phyloP scores from a whole-genome alignment of 805 yeast species.

The Candida bentonensis region DNA sequence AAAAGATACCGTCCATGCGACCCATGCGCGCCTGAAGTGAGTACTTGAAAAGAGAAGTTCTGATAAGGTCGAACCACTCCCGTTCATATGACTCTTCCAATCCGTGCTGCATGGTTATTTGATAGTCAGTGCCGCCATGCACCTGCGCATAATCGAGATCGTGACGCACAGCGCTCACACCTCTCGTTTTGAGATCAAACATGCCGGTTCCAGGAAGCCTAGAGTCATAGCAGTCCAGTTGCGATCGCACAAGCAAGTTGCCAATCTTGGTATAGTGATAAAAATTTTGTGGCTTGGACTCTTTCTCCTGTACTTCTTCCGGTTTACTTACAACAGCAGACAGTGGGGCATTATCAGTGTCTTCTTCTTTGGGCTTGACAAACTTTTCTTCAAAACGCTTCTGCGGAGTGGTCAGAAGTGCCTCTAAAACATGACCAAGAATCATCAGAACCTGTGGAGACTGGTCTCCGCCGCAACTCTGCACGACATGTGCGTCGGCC shows the following conservation, averaged over 20 bases:
- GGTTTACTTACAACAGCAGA: background rate
- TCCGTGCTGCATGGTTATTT: constrained; percentile 49
- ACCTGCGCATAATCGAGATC: constrained; percentile 53
- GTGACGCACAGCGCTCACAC: constrained; percentile 72
- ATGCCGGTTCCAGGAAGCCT: constrained; percentile 81
- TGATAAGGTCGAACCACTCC: constrained; percentile 61
- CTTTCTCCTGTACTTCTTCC: constrained; percentile 2
- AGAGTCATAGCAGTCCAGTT: constrained; percentile 67
- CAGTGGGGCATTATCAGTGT: background rate
- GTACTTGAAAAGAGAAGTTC: constrained; percentile 71
- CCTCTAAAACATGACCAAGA: constrained; percentile 71
- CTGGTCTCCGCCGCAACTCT: constrained; percentile 54
- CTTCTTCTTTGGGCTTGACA: constrained; percentile 16
- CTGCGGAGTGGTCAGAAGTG: constrained; percentile 49
- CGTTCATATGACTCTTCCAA: constrained; percentile 66
- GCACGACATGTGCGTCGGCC: constrained; percentile 44
- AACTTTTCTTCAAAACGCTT: constrained; percentile 32
- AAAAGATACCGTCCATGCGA: constrained; percentile 89
- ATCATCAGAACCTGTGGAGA: constrained; percentile 53
- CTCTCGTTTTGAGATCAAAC: constrained; percentile 85
- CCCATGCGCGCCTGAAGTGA: constrained; percentile 88
- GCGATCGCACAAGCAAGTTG: constrained; percentile 72
- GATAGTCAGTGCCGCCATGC: constrained; percentile 50
- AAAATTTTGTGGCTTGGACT: constrained; percentile 17
- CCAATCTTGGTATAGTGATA: constrained; percentile 67